These are phyloP conservation scores for Coniochaeta sp. DNA, from an alignment of 2,329 filamentous ascomycete species.

Conservation along the genomic window DNA sequence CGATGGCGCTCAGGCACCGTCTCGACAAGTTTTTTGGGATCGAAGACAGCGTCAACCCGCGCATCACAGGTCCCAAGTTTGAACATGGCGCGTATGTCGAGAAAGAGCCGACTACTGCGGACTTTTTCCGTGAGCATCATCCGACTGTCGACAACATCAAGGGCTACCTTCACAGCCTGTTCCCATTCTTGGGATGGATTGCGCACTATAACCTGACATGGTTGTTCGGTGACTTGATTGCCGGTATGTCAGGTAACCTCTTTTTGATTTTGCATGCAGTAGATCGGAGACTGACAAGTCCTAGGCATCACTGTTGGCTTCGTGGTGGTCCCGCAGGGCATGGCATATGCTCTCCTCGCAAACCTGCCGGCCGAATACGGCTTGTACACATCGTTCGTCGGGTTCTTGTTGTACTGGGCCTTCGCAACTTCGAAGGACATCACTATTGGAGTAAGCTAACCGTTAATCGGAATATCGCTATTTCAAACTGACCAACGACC, in stretches of 20 bases:
- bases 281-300: neutral
- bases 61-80: constrained; percentile 15
- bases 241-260: constrained; percentile 37
- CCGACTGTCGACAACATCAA: constrained; percentile 39
- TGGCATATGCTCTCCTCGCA: constrained; percentile 72
- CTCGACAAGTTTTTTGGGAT: constrained; percentile 4
- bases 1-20: constrained; percentile 1
- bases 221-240: constrained; percentile 65
- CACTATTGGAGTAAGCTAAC: constrained; percentile 54
- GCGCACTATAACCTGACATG: constrained; percentile 63
- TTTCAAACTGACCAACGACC: neutral
- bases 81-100: constrained; percentile 40
- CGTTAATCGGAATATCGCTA: neutral
- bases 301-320: constrained; percentile 56
- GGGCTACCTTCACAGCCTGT: constrained; percentile 43
- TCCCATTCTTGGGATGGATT: constrained; percentile 66
- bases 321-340: constrained; percentile 46
- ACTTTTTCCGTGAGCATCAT: constrained; percentile 50
- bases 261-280: neutral
- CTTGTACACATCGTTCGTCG: constrained; percentile 76
- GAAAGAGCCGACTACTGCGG: constrained; percentile 55
- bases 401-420: constrained; percentile 73
- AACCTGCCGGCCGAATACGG: constrained; percentile 62
- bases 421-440: constrained; percentile 83
- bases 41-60: constrained; percentile 3